These are phyloP conservation scores for Psophocarpus tetragonolobus DNA, from an alignment of 306 rosid species.

Conservation along the genomic window DNA sequence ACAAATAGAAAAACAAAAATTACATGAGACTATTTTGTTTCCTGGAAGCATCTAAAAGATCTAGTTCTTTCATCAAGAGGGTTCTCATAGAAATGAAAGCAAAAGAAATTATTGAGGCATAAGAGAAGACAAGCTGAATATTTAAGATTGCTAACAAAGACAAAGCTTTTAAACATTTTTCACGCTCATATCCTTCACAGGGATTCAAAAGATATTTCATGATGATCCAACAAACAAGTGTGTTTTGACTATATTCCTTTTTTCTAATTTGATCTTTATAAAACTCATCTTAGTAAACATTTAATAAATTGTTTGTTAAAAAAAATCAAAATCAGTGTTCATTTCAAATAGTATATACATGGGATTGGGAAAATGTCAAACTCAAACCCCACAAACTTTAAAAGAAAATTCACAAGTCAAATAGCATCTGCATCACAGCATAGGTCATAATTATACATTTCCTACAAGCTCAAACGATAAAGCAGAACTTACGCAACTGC, in stretches of 20 bases:
- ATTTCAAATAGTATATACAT: not conserved
- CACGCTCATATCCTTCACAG: not conserved
- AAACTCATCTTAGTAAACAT: not conserved
- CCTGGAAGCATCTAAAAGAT: not conserved
- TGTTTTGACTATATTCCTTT: not conserved
- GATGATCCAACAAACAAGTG: not conserved
- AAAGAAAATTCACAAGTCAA: not conserved
- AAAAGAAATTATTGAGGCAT: not conserved
- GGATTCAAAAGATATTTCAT: not conserved
- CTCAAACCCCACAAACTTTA: not conserved
- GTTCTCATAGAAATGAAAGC: not conserved
- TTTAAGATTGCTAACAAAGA: constrained; percentile 1
- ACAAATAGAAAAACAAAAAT: not conserved
- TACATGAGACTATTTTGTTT: not conserved
- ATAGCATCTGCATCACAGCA: constrained; percentile 6
- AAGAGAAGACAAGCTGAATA: not conserved
- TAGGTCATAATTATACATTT: not conserved
- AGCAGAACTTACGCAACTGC: constrained; percentile 70
- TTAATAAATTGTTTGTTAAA: not conserved
- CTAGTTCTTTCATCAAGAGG: not conserved
- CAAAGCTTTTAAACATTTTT: not conserved
- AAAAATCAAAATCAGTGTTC: not conserved
- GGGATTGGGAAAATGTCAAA: not conserved
- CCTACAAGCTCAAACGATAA: constrained; percentile 14
- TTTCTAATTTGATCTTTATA: not conserved